Base-by-base conservation (phyloP, 345 rosid species). In the Hibiscus mutabilis region DNA sequence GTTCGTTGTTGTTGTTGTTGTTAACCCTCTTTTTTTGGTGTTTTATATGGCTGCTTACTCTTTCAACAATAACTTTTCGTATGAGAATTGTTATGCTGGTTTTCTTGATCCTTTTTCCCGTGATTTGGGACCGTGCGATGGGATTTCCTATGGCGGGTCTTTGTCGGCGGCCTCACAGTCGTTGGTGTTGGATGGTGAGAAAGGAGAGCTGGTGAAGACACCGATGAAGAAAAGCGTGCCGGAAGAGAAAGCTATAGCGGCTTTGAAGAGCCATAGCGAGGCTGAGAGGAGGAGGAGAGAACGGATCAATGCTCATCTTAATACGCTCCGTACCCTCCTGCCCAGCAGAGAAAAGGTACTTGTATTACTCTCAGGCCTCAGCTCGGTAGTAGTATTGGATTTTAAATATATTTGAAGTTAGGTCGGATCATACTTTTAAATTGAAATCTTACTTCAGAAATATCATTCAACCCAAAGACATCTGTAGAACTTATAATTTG, bases 271-370 rank as follows among this genome's bases (percentile, higher is more conserved):
- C 81, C 96, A 89, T 44, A 82, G 92, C 25, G 91, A 85, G 63
- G 92, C 96, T 1, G 96, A 89, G 83, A 86, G 89, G 82, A 85
- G 91, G 63, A 83, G 96, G 55, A 86, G 96, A 64, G 91, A 87
- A 56, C 85, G 96, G 80, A 89, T 89, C 79, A 89, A 89, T 79
- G 77, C 87, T 47, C 92, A 89, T 74, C 87, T 89, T 49, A 83
- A 72, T 62, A 82, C 90, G 0, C 92, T 87, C 21, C 89, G 92
- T 14, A 74, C 82, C 24, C 80, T 89, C 24, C 80, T 87, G 12
- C 90, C 92, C 69, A 72, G 77, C 80, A 76, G 81, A 4, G 82
- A 76, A n/a, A 89, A 86, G 92, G 96, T 84, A 58, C 52, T 31
- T 13, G 33, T n/a, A n/a, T n/a, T n/a, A n/a, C n/a, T n/a, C n/a